These are phyloP conservation scores for Lippia alba DNA, from an alignment of 305 asterid genomes.

Conservation along the genomic window DNA sequence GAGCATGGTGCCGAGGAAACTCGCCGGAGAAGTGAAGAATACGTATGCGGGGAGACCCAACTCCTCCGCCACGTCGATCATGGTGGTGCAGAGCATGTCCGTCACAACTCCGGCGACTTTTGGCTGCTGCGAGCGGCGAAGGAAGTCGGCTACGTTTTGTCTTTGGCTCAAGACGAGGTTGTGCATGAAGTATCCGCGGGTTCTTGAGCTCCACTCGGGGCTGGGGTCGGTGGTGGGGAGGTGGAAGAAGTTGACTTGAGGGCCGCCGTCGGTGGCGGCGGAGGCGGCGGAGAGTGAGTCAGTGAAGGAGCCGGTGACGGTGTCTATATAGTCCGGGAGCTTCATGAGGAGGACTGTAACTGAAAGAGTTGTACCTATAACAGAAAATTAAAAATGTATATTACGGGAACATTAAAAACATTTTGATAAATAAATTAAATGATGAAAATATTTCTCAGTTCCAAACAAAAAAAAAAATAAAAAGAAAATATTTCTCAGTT, in stretches of 20 bases:
- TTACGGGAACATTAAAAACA: too few species aligned
- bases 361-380: constrained; percentile 42
- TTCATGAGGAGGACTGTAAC: constrained; percentile 62
- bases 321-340: constrained; percentile 65
- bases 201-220: constrained; percentile 69
- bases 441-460: too few species aligned
- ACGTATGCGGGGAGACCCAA: constrained; percentile 50
- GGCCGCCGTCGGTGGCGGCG: constrained; percentile 15
- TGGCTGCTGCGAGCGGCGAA: constrained; percentile 28
- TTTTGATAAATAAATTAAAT: too few species aligned
- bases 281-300: constrained; percentile 51
- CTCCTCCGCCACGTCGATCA: constrained; percentile 62
- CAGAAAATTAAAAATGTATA: background rate
- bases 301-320: constrained; percentile 56
- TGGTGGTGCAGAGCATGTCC: constrained; percentile 75
- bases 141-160: constrained; percentile 46
- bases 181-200: constrained; percentile 68
- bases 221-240: constrained; percentile 56
- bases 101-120: constrained; percentile 46
- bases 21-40: constrained; percentile 69
- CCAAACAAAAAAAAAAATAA: too few species aligned
- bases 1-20: constrained; percentile 67
- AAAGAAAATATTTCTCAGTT: too few species aligned
- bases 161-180: constrained; percentile 54
- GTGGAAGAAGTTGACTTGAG: constrained; percentile 49